Evolutionary conservation across 2,329 filamentous ascomycete genomes (phyloP).

Genomic region (Cladosporium sp.): DNA sequence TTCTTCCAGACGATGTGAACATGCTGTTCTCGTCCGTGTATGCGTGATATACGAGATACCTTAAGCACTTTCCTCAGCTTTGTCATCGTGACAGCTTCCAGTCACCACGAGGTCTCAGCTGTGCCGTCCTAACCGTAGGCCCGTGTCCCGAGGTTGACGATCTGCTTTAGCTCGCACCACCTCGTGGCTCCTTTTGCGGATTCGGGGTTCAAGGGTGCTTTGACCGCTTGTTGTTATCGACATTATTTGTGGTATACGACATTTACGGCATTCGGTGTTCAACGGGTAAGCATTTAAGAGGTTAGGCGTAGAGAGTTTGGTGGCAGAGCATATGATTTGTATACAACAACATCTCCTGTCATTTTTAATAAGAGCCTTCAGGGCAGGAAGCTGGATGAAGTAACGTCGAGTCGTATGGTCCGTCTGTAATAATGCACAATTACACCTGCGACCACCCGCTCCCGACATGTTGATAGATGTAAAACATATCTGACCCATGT

Average conservation of each 20-base stretch:
- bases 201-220: background rate
- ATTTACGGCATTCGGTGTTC: background rate
- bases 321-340: too few relatives aligned
- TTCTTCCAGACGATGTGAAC: background rate
- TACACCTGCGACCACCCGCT: background rate
- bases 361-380: too few relatives aligned
- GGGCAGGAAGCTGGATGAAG: too few relatives aligned
- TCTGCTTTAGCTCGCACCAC: background rate
- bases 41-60: background rate
- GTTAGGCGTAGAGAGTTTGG: too few relatives aligned
- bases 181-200: background rate
- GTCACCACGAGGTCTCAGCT: background rate
- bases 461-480: slow-evolving; percentile 42
- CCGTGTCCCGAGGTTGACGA: slow-evolving; percentile 4
- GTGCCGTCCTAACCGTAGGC: slow-evolving; percentile 3
- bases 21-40: background rate
- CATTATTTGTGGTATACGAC: background rate
- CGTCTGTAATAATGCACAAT: too few relatives aligned
- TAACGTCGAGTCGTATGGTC: too few relatives aligned
- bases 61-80: background rate
- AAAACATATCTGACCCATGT: slow-evolving; percentile 47
- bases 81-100: slow-evolving; percentile 1
- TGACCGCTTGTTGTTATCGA: background rate
- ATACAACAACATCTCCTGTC: too few relatives aligned
- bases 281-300: too few relatives aligned